Evolutionary conservation across 1,284 basidiomycete genomes (phyloP).

Genomic region (Pseudozyma tsukubaensis): DNA sequence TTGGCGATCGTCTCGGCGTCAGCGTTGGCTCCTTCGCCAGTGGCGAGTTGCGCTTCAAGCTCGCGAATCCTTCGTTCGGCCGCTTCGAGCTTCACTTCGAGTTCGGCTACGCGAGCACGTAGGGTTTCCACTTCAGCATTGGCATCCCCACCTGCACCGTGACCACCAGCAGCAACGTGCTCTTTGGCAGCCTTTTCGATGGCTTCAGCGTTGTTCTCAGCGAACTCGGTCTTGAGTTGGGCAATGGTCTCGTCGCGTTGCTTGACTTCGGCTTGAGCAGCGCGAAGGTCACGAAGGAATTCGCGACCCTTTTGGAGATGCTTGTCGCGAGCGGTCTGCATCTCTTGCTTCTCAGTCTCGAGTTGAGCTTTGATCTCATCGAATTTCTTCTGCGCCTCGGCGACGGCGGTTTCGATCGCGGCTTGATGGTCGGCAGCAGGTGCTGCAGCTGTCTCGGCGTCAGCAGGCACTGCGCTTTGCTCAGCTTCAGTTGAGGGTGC

Average conservation of each 20-base stretch:
- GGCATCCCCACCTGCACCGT: conserved; percentile 9
- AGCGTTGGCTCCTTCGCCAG: conserved; percentile 13
- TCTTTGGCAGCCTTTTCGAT: conserved; percentile 57
- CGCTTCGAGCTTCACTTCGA: conserved; percentile 52
- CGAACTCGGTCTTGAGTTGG: conserved; percentile 50
- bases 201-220: conserved; percentile 49
- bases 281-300: conserved; percentile 44
- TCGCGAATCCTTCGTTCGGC: conserved; percentile 48
- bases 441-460: conserved; percentile 15
- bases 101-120: conserved; percentile 56
- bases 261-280: conserved; percentile 53
- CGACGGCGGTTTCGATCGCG: conserved; percentile 41
- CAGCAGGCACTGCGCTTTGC: conserved; percentile 24
- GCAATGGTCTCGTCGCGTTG: conserved; percentile 47
- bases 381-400: conserved; percentile 54
- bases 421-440: conserved; percentile 26
- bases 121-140: conserved; percentile 25
- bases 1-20: conserved; percentile 14
- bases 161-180: conserved; percentile 17
- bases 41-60: conserved; percentile 44
- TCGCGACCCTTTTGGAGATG: conserved; percentile 53
- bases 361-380: conserved; percentile 51
- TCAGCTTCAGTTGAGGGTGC: conserved; percentile 27
- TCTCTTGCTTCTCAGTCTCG: conserved; percentile 38
- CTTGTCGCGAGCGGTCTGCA: conserved; percentile 31